These are phyloP conservation scores for Nitzschia sp. DNA, from an alignment of 108 stramenopile genomes.

Conservation along the genomic window DNA sequence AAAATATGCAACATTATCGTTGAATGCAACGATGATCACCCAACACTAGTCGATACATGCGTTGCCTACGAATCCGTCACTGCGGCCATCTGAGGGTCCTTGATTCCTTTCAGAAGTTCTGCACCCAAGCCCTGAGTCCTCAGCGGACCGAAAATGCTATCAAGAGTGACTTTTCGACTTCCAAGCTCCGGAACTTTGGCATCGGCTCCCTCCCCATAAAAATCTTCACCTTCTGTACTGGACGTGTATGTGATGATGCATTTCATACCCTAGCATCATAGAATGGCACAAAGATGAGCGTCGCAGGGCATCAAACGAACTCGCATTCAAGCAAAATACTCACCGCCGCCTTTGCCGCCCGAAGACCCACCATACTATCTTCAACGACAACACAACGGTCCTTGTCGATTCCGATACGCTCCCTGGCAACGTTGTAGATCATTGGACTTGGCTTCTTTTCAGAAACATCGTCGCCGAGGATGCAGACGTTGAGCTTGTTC, in stretches of 20 bases:
- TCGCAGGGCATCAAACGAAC: neutral
- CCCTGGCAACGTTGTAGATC: slow-evolving; percentile 83
- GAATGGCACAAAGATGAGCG: neutral
- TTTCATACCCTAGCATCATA: slow-evolving; percentile 71
- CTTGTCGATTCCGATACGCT: slow-evolving; percentile 57
- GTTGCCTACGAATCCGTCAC: slow-evolving; percentile 4
- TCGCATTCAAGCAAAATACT: slow-evolving; percentile 13
- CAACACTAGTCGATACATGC: too few relatives aligned
- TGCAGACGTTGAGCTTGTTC: slow-evolving; percentile 74
- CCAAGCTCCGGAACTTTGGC: slow-evolving; percentile 84
- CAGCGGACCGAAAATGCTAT: slow-evolving; percentile 75
- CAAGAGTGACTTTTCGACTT: slow-evolving; percentile 60
- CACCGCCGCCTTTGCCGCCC: slow-evolving; percentile 86
- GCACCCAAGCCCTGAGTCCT: slow-evolving; percentile 50
- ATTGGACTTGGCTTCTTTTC: slow-evolving; percentile 87
- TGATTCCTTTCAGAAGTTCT: slow-evolving; percentile 65
- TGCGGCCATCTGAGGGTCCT: slow-evolving; percentile 38
- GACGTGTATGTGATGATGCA: slow-evolving; percentile 87
- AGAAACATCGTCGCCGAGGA: slow-evolving; percentile 87
- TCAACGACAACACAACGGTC: slow-evolving; percentile 84
- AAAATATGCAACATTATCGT: too few relatives aligned
- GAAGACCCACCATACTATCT: slow-evolving; percentile 84
- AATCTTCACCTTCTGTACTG: slow-evolving; percentile 77
- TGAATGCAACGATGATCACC: too few relatives aligned
- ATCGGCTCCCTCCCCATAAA: slow-evolving; percentile 79